Evolutionary conservation across 495 filamentous ascomycete species (phyloP), one percentile per base, ranked within the genome.

Genomic region (Penicillium coprophilum): DNA sequence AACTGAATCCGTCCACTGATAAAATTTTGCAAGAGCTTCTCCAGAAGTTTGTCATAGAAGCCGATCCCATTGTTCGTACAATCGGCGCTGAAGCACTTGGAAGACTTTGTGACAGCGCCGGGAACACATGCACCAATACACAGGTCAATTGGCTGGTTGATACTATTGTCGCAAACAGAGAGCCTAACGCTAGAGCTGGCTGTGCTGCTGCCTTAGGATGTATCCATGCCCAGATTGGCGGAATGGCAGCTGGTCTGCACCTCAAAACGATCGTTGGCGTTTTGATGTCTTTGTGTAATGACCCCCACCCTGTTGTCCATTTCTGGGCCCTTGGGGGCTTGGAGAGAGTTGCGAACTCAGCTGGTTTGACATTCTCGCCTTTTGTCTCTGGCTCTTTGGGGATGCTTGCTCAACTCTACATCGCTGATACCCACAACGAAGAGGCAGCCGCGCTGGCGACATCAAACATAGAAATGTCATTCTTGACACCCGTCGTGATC

Each of bases 231-330:
- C 90, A 96, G 67, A 89, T 97, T 30, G 94, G 94, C 53, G 94
- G 94, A 59, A 97, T 99, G 92, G 95, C 95, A 54, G 94, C 94
- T 49, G 91, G 92, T n/a, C 88, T 91, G 63, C 94, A 99, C 69
- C 76, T 99, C 13, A 97, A 97, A 73, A 96, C 90, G 8, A 97
- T 99, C 48, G 84, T 96, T 34, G 89, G 91, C 17, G 91, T 99
- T 32, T 72, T 99, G 20, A 93, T 97, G 89, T 97, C 93, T 20
- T 76, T 99, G 7, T 90, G 91, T 71, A 95, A 89, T 62, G 94
- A 99, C 65, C 90, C 94, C n/a, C 93, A 97, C 59, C 93, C 94
- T 0, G 88, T 87, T 0, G 94, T 99, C 1, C 94, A 99, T 68
- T 95, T 89, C 68, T 97, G 92, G 90, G 92, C 94, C 15, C 78